Percentiles rank a stretch among this genome's conserved stretches.
Conservation (phyloP, 2,329 filamentous ascomycete species). For the Xylaria sp. region DNA sequence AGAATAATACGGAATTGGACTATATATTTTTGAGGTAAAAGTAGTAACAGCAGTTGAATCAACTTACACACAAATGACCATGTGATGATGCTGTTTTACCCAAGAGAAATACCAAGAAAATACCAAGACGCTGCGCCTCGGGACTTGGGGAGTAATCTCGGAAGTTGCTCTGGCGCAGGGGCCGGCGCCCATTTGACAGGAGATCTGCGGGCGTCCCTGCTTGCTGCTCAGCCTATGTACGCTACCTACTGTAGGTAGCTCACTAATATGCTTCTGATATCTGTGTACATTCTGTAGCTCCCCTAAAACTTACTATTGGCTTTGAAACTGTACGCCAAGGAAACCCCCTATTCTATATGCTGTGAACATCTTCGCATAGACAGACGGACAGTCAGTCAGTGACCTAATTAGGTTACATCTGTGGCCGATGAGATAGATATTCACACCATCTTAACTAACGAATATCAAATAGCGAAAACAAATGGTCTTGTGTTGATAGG, state of each 20-base stretch:
- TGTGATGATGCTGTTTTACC: background rate
- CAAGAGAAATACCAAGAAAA: constrained; percentile 30
- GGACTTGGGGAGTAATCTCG: constrained; percentile 25
- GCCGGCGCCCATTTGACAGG: constrained; percentile 18
- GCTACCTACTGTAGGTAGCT: no score
- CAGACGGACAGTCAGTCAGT: no score
- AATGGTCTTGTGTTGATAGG: background rate
- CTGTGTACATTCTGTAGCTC: constrained; percentile 1
- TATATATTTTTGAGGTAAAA: background rate
- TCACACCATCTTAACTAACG: background rate
- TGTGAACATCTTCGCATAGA: background rate
- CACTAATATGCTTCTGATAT: constrained; percentile 4
- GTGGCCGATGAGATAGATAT: background rate
- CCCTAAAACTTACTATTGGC: constrained; percentile 14
- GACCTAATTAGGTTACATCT: constrained; percentile 2
- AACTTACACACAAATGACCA: no score
- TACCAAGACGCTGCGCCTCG: constrained; percentile 30
- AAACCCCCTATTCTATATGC: background rate
- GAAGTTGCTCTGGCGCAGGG: constrained; percentile 18
- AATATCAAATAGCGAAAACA: background rate
- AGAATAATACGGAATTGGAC: no score
- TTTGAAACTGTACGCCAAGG: constrained; percentile 5
- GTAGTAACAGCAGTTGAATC: no score
- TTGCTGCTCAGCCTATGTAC: background rate
- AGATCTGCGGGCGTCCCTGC: constrained; percentile 6